Base-by-base conservation (phyloP, 768 basidiomycete genomes). In the Lepiota brunneoincarnata region DNA sequence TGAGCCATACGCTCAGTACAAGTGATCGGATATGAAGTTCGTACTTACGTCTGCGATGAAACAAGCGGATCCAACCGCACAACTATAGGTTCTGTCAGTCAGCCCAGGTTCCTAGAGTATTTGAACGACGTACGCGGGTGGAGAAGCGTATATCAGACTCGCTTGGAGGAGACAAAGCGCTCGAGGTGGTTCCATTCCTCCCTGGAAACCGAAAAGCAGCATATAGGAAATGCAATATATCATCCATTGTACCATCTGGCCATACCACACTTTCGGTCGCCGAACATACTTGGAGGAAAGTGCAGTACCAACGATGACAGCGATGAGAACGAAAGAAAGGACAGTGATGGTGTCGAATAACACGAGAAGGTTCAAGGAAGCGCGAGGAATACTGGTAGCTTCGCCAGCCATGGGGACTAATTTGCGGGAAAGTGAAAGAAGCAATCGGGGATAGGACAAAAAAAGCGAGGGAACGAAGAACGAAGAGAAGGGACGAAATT, bases 191-290 rank as follows among this genome's bases (percentile, higher is more conserved):
- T 34, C 36, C 7, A 12, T 4, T 6, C n/a, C 10, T 34, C 15
- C 6, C n/a, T 46, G 52, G 46, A 54, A 54, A 21, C 44, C 43
- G 37, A 54, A 46, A 15, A 54, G 15, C 6, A 54, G 26, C 44
- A 47, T 54, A 37, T 54, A 54, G n/a, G 52, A 45, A 9, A 54
- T 20, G 24, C 52, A 54, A 28, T 54, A 54, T 28, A 46, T 47
- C 21, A 46, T 46, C 52, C 52, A 54, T 46, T 54, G 52, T 24
- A 34, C n/a, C 52, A 39, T 54, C 28, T 54, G 52, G 6, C 52
- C 52, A 20, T 54, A 54, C 52, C 52, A 54, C 12, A 46, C 52
- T 18, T 15, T 47, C 12, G 36, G 34, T n/a, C 42, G 36, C 11
- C 24, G 44, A 2, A 54, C 52, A 18, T 54, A 46, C 37, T 38